These are phyloP conservation scores for Trametes coccinea DNA, from an alignment of 768 basidiomycete species.

Conservation along the genomic window DNA sequence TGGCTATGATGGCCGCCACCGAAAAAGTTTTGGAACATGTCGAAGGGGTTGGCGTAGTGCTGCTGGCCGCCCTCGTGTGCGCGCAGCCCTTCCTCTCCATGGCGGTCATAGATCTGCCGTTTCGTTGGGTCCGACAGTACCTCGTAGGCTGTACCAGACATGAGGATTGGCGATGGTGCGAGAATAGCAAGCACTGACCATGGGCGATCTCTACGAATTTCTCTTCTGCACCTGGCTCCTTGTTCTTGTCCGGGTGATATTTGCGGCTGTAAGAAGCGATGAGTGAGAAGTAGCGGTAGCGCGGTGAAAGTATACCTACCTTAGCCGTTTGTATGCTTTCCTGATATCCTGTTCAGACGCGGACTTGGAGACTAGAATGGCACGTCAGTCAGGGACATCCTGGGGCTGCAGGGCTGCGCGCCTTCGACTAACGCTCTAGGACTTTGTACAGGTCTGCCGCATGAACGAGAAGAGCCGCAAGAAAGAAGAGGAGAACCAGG, in stretches of 20 bases:
- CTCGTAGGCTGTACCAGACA: slow-evolving; percentile 71
- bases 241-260: slow-evolving; percentile 93
- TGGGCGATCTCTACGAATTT: slow-evolving; percentile 91
- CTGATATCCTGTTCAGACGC: slow-evolving; percentile 89
- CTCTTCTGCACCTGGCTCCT: slow-evolving; percentile 75
- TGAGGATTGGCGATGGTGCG: background rate
- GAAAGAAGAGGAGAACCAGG: slow-evolving; percentile 33
- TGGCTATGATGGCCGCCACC: slow-evolving; percentile 74
- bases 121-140: slow-evolving; percentile 90
- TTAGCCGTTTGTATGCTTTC: slow-evolving; percentile 88
- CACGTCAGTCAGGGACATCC: slow-evolving; percentile 25
- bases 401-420: slow-evolving; percentile 28
- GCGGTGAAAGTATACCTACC: slow-evolving; percentile 38
- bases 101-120: slow-evolving; percentile 90
- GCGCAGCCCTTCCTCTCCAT: slow-evolving; percentile 94
- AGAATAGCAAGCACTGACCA: slow-evolving; percentile 49
- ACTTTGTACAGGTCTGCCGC: slow-evolving; percentile 82
- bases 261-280: slow-evolving; percentile 17
- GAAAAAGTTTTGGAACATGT: slow-evolving; percentile 93
- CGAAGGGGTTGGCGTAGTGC: slow-evolving; percentile 81
- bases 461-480: slow-evolving; percentile 36
- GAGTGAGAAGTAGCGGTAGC: background rate
- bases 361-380: slow-evolving; percentile 57
- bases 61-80: slow-evolving; percentile 87
- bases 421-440: slow-evolving; percentile 68